Percentiles rank a stretch among this genome's conserved stretches.
These are phyloP conservation scores for Quercus agrifolia DNA, from an alignment of 306 rosid genomes.

Conservation along the genomic window DNA sequence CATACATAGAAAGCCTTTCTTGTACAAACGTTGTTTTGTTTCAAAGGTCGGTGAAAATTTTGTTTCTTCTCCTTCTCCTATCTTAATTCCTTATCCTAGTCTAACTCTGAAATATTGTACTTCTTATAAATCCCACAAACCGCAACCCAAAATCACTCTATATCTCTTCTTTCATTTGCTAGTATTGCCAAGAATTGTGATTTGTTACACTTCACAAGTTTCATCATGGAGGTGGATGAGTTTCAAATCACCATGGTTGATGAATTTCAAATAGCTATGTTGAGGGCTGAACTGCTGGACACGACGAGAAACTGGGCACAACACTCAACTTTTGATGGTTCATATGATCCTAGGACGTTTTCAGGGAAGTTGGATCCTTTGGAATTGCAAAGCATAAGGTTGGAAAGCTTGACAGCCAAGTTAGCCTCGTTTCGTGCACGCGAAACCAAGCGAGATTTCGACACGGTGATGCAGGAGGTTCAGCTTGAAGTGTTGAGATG, in stretches of 20 bases:
- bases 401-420: neutral
- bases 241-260: neutral
- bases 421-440: neutral
- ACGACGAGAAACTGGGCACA: slow-evolving; percentile 1
- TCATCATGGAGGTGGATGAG: no score
- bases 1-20: no score
- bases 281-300: neutral
- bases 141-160: no score
- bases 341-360: neutral
- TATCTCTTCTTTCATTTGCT: neutral
- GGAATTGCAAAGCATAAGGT: neutral
- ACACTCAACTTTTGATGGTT: neutral
- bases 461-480: neutral
- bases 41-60: no score
- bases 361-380: neutral
- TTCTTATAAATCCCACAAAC: no score
- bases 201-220: no score
- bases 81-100: no score
- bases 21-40: no score
- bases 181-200: neutral
- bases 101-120: no score
- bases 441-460: neutral
- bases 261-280: neutral
- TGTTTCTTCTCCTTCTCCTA: no score
- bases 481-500: neutral